These are phyloP conservation scores for Eutrema salsugineum DNA, from an alignment of 441 rosid species.

Conservation along the genomic window DNA sequence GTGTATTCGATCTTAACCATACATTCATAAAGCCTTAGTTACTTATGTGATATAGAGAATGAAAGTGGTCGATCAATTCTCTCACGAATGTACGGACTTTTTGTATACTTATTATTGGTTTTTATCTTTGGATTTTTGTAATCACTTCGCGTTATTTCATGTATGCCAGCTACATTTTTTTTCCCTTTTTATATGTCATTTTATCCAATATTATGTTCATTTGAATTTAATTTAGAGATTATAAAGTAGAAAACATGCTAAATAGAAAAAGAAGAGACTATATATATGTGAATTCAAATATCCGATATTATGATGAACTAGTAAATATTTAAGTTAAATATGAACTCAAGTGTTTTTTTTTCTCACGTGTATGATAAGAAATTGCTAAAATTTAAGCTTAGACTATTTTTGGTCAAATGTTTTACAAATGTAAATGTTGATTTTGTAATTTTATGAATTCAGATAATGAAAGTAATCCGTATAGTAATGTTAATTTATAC, in stretches of 20 bases:
- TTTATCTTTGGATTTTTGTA: constrained; percentile 22
- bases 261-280: too few species aligned
- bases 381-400: too few species aligned
- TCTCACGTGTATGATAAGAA: neutral
- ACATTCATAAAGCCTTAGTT: constrained; percentile 18
- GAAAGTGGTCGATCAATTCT: constrained; percentile 17
- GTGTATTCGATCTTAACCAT: constrained; percentile 20
- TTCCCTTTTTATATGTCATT: neutral
- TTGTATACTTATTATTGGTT: constrained; percentile 15
- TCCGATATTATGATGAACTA: neutral
- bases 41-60: constrained; percentile 19
- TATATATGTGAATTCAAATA: too few species aligned
- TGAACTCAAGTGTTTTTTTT: neutral
- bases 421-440: too few species aligned
- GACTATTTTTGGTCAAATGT: too few species aligned
- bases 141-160: constrained; percentile 11
- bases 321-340: neutral
- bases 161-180: constrained; percentile 18
- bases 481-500: too few species aligned
- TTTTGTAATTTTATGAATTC: too few species aligned
- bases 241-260: too few species aligned
- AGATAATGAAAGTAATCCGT: too few species aligned
- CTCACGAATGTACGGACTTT: constrained; percentile 19
- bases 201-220: neutral
- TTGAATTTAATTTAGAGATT: neutral